Evolutionary conservation across 192 early-diverging fungal genomes (phyloP), one percentile per base, ranked within the genome.

Genomic region (Gonapodya sp.): DNA sequence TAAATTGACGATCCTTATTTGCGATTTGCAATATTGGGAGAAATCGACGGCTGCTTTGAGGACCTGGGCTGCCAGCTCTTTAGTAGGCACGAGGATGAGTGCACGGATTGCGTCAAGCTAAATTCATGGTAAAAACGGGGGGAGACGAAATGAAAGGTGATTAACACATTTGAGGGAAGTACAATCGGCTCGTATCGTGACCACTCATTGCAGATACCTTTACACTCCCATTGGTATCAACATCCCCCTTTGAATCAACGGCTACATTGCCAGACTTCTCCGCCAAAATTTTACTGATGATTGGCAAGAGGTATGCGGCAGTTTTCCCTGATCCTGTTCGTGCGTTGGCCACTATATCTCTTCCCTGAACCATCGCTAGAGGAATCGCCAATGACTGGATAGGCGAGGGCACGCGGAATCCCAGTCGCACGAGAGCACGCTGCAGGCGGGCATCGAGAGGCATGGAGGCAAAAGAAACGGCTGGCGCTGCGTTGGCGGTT

Each of bases 281-380:
- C 1, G 85, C 79, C 36, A 99, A 86, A 31, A 99, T 95, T 84
- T 96, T 96, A 87, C 98, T 96, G 33, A 98, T 84, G 24, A 98
- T 85, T 0, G 97, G 96, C 32, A 98, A 83, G 78, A 92, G 91
- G 86, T 96, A 99, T 0, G 97, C 97, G 24, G 96, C 94, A 1
- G 97, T 98, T 86, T 99, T 99, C 81, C 97, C 97, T 33, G 93
- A 95, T 34, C 97, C 97, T 0, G 96, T 99, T 73, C 94, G 89
- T 31, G 97, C 96, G 64, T 92, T 87, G 14, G 96, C 97, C 72
- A 98, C 86, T 77, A 99, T 93, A 82, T 99, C 96, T 82, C 95
- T 97, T 64, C 97, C 96, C 35, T 92, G 84, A 33, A 77, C 46
- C 1, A 99, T 87, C 31, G 95, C 95, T 1, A 98, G 88, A 8